Evolutionary conservation across 345 rosid genomes (phyloP), one percentile per base, ranked within the genome.

Genomic region (Litchi chinensis): DNA sequence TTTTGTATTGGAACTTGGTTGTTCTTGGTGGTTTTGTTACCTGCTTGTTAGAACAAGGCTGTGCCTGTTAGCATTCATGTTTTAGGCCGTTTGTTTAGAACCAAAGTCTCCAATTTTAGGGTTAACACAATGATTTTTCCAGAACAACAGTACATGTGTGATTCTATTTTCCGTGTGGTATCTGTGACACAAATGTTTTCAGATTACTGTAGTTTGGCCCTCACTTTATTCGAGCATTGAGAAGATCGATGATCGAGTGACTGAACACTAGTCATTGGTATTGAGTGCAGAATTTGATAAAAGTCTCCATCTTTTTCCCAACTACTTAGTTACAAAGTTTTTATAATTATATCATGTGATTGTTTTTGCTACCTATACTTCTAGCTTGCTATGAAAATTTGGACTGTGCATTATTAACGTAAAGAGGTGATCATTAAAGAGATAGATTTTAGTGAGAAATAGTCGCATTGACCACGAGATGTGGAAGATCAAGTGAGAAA

Each of bases 401-500:
- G 21, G 65, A 24, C 9, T 60, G 11, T 16, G 8, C 19, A 16
- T 16, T 54, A 54, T 54, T 54, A 1, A 66, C 2, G 19, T 39
- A 26, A 37, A 64, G 24, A 16, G 32, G 71, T 68, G n/a, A 68
- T 68, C 28, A 43, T 41, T 39, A 50, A 41, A 68, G 71, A 68
- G 7, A 18, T 19, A 11, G 43, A 68, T 68, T 41, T 16, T 43
- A 9, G 71, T 43, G 28, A 41, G 54, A 68, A n/a, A 9, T 68
- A 22, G 43, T 40, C n/a, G 3, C 11, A n/a, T 21, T 26, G 46
- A 39, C 22, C 26, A n/a, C 3, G 7, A 68, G 56, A 41, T 41
- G 22, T 4, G 50, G 24, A 68, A 24, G 54, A 68, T 41, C 13
- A 1, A 12, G 54, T 41, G 28, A 41, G 26, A 40, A 68, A 41